Conservation (phyloP, 352 stramenopile species). For the Saprolegnia parasitica region DNA sequence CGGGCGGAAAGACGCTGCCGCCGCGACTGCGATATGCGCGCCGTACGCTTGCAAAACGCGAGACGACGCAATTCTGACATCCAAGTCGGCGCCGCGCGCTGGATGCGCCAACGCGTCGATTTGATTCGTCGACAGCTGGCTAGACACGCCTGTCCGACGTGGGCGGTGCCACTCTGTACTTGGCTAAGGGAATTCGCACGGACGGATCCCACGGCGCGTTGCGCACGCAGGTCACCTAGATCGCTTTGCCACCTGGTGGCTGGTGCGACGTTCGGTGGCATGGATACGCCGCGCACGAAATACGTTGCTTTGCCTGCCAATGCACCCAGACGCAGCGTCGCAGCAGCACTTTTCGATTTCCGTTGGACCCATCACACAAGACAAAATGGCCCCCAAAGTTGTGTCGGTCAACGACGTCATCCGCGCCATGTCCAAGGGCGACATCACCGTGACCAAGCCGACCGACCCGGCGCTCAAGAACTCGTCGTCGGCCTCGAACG, state of each 20-base stretch:
- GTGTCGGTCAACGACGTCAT: constrained; percentile 15
- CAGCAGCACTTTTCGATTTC: constrained; percentile 5
- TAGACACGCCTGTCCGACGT: not conserved
- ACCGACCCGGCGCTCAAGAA: constrained; percentile 10
- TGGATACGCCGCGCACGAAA: constrained; percentile 1
- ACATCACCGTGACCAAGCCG: constrained; percentile 14
- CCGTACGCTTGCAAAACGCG: no score
- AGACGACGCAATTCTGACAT: no score
- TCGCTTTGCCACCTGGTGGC: not conserved
- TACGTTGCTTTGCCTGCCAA: no score
- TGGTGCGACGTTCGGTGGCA: constrained; percentile 4
- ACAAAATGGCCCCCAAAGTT: constrained; percentile 1
- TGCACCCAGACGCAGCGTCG: not conserved
- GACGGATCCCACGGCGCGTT: not conserved
- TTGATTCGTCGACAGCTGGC: no score
- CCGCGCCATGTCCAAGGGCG: constrained; percentile 16
- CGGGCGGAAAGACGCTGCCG: no score
- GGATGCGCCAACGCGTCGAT: no score
- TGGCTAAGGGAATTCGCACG: constrained; percentile 8
- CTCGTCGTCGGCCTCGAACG: not conserved
- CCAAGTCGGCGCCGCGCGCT: no score
- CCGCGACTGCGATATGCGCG: no score
- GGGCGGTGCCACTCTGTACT: not conserved
- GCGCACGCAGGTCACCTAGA: not conserved
- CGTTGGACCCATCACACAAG: not conserved